Evolutionary conservation across 768 basidiomycete genomes (phyloP).

Genomic region (Crepidotus variabilis): DNA sequence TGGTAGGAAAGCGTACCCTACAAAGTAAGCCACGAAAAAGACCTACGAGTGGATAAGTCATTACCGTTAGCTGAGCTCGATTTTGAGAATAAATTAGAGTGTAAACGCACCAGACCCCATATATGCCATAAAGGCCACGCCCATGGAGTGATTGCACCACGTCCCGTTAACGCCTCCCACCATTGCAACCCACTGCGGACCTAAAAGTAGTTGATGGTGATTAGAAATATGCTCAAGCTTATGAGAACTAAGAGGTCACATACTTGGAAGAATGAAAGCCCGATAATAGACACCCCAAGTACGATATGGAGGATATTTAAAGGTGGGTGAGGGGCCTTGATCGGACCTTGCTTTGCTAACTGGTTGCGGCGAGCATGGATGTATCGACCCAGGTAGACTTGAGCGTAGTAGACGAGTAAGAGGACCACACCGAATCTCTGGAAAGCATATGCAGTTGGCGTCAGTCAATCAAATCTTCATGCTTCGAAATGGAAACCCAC

Average conservation of each 20-base stretch:
- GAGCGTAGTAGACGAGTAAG: conserved; percentile 45
- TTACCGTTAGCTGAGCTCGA: not conserved
- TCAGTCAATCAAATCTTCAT: not conserved
- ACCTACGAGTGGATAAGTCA: conserved; percentile 23
- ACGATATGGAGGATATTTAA: conserved; percentile 54
- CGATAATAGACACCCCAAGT: conserved; percentile 47
- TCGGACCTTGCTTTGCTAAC: conserved; percentile 23
- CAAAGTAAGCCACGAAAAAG: conserved; percentile 41
- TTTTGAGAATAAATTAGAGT: conserved; percentile 1
- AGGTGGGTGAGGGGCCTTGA: conserved; percentile 39
- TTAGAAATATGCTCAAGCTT: not conserved
- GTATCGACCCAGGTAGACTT: conserved; percentile 48
- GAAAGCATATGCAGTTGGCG: not conserved
- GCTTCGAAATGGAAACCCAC: conserved; percentile 16
- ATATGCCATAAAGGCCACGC: conserved; percentile 38
- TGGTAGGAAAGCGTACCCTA: conserved; percentile 37
- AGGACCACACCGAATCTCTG: conserved; percentile 53
- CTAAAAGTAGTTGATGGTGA: conserved; percentile 16
- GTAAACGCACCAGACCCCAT: conserved; percentile 41
- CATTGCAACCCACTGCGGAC: conserved; percentile 42
- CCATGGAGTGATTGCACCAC: conserved; percentile 31
- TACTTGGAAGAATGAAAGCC: conserved; percentile 51
- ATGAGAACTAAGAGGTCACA: conserved; percentile 6
- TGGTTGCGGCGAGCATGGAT: conserved; percentile 40
- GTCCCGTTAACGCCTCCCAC: conserved; percentile 36